Percentiles rank a stretch among this genome's conserved stretches.
phyloP scores from a whole-genome alignment of 1,284 basidiomycete species.

The Cyathus olla region DNA sequence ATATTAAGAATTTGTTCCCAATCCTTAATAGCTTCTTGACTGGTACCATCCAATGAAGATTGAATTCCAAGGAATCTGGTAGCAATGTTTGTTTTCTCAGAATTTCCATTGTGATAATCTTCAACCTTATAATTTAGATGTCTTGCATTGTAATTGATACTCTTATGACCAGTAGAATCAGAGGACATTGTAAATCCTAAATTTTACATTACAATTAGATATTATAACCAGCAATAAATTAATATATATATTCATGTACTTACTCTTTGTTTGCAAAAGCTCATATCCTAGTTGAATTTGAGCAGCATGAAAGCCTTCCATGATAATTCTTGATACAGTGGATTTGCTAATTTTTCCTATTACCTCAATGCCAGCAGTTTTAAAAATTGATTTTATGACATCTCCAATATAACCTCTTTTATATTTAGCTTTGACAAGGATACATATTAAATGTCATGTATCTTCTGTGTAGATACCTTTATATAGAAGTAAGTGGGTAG shows the following conservation, averaged over 20 bases:
- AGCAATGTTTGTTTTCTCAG: constrained; percentile 5
- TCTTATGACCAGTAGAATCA: constrained; percentile 26
- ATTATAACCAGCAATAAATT: background rate
- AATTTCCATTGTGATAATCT: constrained; percentile 8
- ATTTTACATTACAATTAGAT: background rate
- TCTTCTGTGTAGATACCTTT: too few relatives aligned
- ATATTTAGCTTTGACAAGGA: constrained; percentile 7
- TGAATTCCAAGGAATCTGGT: constrained; percentile 11
- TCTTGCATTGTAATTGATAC: constrained; percentile 21
- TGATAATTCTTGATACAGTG: constrained; percentile 21
- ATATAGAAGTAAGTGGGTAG: too few relatives aligned
- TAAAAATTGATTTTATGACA: constrained; percentile 16
- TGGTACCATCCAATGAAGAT: constrained; percentile 13
- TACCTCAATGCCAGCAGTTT: constrained; percentile 20
- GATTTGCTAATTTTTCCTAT: constrained; percentile 18
- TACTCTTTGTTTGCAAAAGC: constrained; percentile 18
- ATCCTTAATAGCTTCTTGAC: constrained; percentile 23
- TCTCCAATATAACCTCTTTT: constrained; percentile 10
- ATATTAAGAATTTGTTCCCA: constrained; percentile 11
- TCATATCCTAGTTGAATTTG: constrained; percentile 31
- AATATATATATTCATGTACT: too few relatives aligned
- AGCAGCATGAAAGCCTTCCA: constrained; percentile 25
- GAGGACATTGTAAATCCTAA: constrained; percentile 20
- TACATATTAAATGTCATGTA: constrained; percentile 8
- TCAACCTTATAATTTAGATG: constrained; percentile 18